phyloP scores from a whole-genome alignment of 2,329 filamentous ascomycete genomes.

The Talaromyces sp. region DNA sequence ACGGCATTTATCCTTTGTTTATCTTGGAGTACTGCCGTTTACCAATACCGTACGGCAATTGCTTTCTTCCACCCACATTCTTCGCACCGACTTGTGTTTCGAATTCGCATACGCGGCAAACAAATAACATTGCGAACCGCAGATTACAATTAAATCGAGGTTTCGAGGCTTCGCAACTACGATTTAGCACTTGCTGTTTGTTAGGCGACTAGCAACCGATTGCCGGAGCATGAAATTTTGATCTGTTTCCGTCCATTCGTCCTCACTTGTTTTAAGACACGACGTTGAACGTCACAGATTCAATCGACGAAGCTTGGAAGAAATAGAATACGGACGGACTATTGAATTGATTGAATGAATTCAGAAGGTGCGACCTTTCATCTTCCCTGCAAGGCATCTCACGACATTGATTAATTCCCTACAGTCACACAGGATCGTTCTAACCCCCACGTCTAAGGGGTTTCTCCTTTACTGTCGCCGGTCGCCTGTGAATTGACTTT shows the following conservation, averaged over 20 bases:
- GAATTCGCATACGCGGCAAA: not conserved
- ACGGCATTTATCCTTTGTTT: not conserved
- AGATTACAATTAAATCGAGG: not conserved
- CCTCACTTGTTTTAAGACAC: not conserved
- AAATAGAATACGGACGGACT: not conserved
- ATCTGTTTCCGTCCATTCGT: not conserved
- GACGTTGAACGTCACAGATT: not conserved
- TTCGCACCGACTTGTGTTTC: conserved; percentile 4
- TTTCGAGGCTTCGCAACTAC: not conserved
- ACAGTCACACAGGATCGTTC: not conserved
- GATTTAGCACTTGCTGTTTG: not conserved
- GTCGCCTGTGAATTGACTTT: not conserved
- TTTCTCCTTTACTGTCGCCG: not conserved
- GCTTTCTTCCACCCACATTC: conserved; percentile 10
- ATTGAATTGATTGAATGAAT: conserved; percentile 1
- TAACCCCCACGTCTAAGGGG: not conserved
- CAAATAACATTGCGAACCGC: conserved; percentile 5
- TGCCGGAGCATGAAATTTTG: conserved; percentile 1
- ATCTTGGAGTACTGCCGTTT: not conserved
- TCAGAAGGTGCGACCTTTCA: not conserved
- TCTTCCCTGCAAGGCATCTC: not conserved
- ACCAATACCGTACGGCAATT: not conserved
- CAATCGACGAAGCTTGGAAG: not conserved
- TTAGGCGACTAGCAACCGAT: not conserved
- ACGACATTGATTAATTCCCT: not conserved